Base-by-base conservation (phyloP, 257 asterid species). In the Przewalskia tangutica region DNA sequence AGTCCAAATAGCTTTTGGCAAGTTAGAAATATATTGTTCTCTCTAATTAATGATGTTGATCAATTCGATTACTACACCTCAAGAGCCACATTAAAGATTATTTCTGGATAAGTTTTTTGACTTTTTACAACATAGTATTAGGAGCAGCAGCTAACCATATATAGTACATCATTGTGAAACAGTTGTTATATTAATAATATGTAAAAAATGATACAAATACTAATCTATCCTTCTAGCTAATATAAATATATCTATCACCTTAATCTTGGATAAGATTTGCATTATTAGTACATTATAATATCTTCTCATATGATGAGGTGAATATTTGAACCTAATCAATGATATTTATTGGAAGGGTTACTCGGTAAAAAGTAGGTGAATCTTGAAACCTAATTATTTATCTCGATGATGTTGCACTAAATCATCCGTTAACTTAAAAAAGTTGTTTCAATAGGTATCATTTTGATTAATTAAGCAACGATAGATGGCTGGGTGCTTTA, bases 1-100 rank as follows among this genome's bases (percentile, higher is more conserved):
- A 71, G 79, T 73, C 79, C 20, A 73, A 20, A 71, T 48, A 48
- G 79, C 79, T 48, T 73, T 73, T 12, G 79, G 58, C 79, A 73
- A 73, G 20, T 73, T 20, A 20, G 10, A 48, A 12, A 46, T 11
- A 23, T 20, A 4, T 5, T 46, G 12, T 20, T 46, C 5, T 18
- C 18, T 20, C 42, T 11, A 6, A 11, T 64, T 13, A 34, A 32
- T 63, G 38, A 44, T 44, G 77, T 70, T 70, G 77, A 70, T 44
- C 20, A 6, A 70, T 10, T 42, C 17, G 9, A n/a, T n/a, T 70
- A 44, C 18, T 18, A 70, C n/a, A 10, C 20, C 73, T 18, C 38
- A 71, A 46, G 42, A 71, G 58, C 58, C 59, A 71, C 40, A 71
- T 20, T 71, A 46, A 44, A 44, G 42, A 73, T 11, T 71, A 46